Conservation (phyloP, 2,329 filamentous ascomycete genomes). For the Spiromastix sp. region DNA sequence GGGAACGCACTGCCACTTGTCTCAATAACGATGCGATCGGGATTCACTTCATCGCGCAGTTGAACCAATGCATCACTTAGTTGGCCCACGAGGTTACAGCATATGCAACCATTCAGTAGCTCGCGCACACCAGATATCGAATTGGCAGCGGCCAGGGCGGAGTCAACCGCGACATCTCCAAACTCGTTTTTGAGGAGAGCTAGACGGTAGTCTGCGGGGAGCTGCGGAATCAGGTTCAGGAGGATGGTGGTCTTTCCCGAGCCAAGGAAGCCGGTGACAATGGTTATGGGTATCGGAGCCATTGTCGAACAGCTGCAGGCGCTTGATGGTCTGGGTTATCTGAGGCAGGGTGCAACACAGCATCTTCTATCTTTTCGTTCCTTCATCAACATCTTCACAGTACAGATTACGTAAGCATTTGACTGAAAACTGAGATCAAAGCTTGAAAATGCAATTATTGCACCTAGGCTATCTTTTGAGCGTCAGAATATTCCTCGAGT, state of each 20-base stretch:
- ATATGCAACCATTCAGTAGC: slow-evolving; percentile 94
- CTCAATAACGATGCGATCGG: slow-evolving; percentile 87
- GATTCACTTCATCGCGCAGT: slow-evolving; percentile 50
- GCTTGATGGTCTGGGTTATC: too few species aligned
- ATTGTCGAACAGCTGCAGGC: too few species aligned
- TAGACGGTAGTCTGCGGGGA: slow-evolving; percentile 77
- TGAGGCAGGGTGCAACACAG: too few species aligned
- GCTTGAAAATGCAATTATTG: too few species aligned
- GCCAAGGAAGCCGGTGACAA: slow-evolving; percentile 91
- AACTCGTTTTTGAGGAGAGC: slow-evolving; percentile 98
- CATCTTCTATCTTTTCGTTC: too few species aligned
- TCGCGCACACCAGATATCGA: slow-evolving; percentile 86
- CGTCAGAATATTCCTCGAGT: too few species aligned
- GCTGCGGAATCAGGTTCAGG: slow-evolving; percentile 84
- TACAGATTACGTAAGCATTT: too few species aligned
- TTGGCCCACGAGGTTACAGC: slow-evolving; percentile 94
- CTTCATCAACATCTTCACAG: too few species aligned
- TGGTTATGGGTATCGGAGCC: slow-evolving; percentile 71
- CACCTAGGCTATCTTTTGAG: too few species aligned
- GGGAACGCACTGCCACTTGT: slow-evolving; percentile 83
- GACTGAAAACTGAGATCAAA: too few species aligned
- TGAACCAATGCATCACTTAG: slow-evolving; percentile 69
- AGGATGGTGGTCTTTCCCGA: slow-evolving; percentile 95
- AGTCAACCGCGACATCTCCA: slow-evolving; percentile 87
- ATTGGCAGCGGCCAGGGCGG: slow-evolving; percentile 70